Evolutionary conservation across 2,329 filamentous ascomycete genomes (phyloP).

Genomic region (Ceratocystis cacaofunesta): DNA sequence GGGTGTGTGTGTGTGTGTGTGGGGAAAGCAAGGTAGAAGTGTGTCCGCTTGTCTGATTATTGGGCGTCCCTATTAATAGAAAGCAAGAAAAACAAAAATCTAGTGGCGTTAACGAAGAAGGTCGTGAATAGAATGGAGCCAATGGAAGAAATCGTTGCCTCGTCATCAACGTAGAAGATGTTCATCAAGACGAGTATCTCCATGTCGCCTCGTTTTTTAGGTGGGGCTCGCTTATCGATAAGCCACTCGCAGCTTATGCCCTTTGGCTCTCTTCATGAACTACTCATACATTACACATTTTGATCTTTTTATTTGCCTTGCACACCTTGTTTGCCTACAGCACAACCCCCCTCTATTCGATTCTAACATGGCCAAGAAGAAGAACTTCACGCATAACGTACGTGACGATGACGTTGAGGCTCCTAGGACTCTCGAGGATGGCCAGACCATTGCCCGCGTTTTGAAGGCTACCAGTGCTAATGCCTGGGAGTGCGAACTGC

Average conservation of each 20-base stretch:
- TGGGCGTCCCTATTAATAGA: background rate
- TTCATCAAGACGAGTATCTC: background rate
- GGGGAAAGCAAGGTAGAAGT: too few relatives aligned
- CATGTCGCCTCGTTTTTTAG: conserved; percentile 4
- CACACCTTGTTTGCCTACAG: background rate
- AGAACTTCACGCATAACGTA: conserved; percentile 16
- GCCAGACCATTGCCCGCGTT: conserved; percentile 59
- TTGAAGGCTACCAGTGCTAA: conserved; percentile 77
- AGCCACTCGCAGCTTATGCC: background rate
- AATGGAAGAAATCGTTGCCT: too few relatives aligned
- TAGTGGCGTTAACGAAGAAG: background rate
- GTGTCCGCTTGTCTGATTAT: too few relatives aligned
- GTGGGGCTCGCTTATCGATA: conserved; percentile 15
- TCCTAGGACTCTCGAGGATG: conserved; percentile 23
- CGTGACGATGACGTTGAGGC: conserved; percentile 14
- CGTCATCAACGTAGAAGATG: background rate
- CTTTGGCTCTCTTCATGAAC: background rate
- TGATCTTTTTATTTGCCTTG: background rate
- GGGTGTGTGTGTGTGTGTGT: too few relatives aligned
- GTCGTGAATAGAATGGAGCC: background rate
- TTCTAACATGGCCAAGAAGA: conserved; percentile 13
- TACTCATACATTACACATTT: background rate
- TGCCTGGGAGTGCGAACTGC: conserved; percentile 64
- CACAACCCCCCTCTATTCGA: background rate
- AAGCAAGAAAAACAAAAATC: background rate